Percentiles rank a stretch among this genome's conserved stretches.
Evolutionary conservation across 768 basidiomycete genomes (phyloP).

Genomic region (Mycena venus): DNA sequence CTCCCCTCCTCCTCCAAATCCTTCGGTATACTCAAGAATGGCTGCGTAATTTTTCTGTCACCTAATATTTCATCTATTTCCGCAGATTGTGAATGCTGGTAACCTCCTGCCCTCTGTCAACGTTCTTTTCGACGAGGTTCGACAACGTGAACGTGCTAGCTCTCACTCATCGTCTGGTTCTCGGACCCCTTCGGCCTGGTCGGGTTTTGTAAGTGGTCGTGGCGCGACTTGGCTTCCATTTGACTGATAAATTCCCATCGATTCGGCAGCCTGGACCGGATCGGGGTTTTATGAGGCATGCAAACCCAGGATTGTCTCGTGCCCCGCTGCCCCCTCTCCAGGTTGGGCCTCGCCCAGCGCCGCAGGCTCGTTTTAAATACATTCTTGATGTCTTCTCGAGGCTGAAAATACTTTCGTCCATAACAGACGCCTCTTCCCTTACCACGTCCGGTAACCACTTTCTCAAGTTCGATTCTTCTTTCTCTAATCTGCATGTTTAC

Average conservation of each 20-base stretch:
- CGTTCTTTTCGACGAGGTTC: constrained; percentile 25
- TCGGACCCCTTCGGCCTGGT: constrained; percentile 24
- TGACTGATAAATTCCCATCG: neutral
- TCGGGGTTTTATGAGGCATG: neutral
- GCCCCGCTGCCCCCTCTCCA: constrained; percentile 16
- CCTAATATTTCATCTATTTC: constrained; percentile 1
- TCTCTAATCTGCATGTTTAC: neutral
- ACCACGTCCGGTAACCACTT: neutral
- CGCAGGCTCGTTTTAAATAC: constrained; percentile 12
- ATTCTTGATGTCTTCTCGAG: neutral
- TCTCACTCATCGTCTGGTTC: constrained; percentile 18
- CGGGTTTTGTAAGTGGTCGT: constrained; percentile 21
- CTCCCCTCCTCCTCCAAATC: constrained; percentile 21
- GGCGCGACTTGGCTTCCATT: neutral
- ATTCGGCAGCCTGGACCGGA: constrained; percentile 24
- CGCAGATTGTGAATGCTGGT: constrained; percentile 31
- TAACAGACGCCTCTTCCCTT: neutral
- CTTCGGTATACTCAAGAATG: constrained; percentile 17
- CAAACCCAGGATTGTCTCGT: neutral
- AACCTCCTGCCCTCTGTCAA: constrained; percentile 33
- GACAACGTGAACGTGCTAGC: constrained; percentile 16
- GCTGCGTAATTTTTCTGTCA: constrained; percentile 5
- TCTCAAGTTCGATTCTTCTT: neutral
- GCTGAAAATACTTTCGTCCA: neutral
- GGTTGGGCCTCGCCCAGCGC: neutral